Evolutionary conservation across 345 rosid species (phyloP).

Genomic region (Iberis pinnata): DNA sequence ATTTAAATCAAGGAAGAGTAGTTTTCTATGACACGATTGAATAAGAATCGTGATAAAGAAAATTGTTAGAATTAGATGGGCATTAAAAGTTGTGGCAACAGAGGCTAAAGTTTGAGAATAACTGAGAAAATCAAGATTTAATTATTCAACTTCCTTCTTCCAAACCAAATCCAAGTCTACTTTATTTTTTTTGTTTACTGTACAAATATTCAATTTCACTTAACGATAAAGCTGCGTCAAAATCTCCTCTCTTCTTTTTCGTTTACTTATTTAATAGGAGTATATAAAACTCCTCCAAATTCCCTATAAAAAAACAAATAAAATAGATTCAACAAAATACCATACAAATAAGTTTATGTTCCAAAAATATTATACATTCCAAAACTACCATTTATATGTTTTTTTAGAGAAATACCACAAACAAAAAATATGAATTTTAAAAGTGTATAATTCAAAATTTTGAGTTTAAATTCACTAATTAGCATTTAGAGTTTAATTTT

Average conservation of each 20-base stretch:
- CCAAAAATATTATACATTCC: no score
- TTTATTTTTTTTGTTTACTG: not conserved
- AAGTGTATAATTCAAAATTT: no score
- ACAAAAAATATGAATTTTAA: no score
- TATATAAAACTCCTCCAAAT: not conserved
- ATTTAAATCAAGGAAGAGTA: not conserved
- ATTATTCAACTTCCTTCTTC: slow-evolving; percentile 24
- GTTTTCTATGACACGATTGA: slow-evolving; percentile 5
- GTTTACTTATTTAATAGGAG: slow-evolving; percentile 34
- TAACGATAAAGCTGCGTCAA: slow-evolving; percentile 33
- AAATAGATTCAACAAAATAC: no score
- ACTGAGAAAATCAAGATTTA: slow-evolving; percentile 19
- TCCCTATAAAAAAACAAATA: no score
- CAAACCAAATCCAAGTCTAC: slow-evolving; percentile 34
- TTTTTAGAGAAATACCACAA: no score
- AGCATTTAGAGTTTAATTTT: no score
- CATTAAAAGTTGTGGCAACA: not conserved
- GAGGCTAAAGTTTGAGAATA: not conserved
- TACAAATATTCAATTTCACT: slow-evolving; percentile 9
- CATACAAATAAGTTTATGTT: no score
- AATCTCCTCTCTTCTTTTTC: slow-evolving; percentile 36
- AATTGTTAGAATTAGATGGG: slow-evolving; percentile 1
- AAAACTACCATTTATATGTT: no score
- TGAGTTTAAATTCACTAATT: no score
- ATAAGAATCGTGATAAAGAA: not conserved